Evolutionary conservation across 2,329 filamentous ascomycete genomes (phyloP), one percentile per base, ranked within the genome.

Genomic region (Fusarium goolgardi): DNA sequence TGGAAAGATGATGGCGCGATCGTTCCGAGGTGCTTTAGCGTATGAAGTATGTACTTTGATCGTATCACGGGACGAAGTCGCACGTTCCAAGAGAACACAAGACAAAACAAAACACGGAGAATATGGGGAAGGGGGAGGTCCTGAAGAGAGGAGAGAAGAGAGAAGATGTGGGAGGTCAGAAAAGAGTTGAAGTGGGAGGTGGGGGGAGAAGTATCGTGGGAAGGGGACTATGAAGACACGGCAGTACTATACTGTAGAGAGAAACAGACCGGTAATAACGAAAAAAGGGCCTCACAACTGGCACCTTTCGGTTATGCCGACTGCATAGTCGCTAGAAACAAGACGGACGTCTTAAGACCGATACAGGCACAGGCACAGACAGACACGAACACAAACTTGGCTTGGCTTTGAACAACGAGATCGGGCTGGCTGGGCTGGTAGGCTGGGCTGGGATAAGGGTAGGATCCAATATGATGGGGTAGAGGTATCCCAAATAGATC

Each of bases 391-490:
- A 55, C 57, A 62, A 50, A 55, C 49, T 43, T 50, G 47, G n/a
- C 49, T 43, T 39, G 47, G 34, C 47, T 40, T 56, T 49, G 53
- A 52, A 66, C 56, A 65, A 62, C 60, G 55, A 54, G 57, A 58
- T 68, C 65, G 60, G 56, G 58, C 65, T 69, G 56, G 35, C 35
- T 39, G 35, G 35, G 35, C 35, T 39, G 35, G 32, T 34, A 34
- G 55, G 58, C 65, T 69, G 56, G 56, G 61, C 61, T 69, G 56
- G 61, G 61, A 66, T 69, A 68, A 69, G 65, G 61, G 64, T 64
- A 65, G 65, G 65, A 68, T 65, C 57, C 60, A 54, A 69, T 55
- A 69, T 69, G 65, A 69, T 69, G 65, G 65, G 65, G 65, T 69
- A 66, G 61, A 69, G 55, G 65, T 69, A 68, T 61, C 58, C n/a